A percentile compares a stretch with the other conserved stretches of the same genome.
phyloP scores from a whole-genome alignment of 1,284 basidiomycete genomes.

The Melampsora americana region DNA sequence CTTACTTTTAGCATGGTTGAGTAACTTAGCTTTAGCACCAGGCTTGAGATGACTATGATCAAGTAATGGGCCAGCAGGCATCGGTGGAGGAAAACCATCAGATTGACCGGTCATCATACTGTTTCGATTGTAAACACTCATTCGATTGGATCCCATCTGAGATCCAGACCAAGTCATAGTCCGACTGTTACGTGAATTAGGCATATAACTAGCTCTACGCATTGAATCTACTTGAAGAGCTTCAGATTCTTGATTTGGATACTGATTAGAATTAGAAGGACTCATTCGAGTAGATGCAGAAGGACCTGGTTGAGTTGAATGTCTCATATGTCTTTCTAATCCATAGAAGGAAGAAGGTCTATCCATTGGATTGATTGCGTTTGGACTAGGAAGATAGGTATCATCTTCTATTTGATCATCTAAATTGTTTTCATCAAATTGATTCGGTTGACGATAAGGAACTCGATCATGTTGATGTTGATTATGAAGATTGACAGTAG shows the following conservation, averaged over 20 bases:
- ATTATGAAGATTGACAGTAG: too few relatives aligned
- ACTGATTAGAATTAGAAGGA: constrained; percentile 13
- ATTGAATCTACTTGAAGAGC: not conserved
- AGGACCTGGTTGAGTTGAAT: not conserved
- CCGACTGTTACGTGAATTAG: constrained; percentile 6
- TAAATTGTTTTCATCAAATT: too few relatives aligned
- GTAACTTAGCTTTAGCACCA: constrained; percentile 82
- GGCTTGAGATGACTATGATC: constrained; percentile 92
- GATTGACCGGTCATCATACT: too few relatives aligned
- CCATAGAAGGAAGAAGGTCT: constrained; percentile 36
- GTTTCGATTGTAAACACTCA: too few relatives aligned
- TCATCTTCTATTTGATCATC: too few relatives aligned
- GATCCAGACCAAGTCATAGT: too few relatives aligned
- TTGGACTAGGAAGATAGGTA: too few relatives aligned
- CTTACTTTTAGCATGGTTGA: constrained; percentile 78
- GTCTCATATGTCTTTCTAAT: not conserved
- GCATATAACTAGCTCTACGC: not conserved
- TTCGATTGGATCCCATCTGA: too few relatives aligned
- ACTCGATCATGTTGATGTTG: too few relatives aligned
- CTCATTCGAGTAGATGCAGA: constrained; percentile 5
- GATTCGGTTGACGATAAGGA: too few relatives aligned
- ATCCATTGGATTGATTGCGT: not conserved
- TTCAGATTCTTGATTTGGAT: constrained; percentile 9
- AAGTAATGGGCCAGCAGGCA: constrained; percentile 58
- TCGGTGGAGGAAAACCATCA: not conserved